These are phyloP conservation scores for Alternaria sp. DNA, from an alignment of 2,329 filamentous ascomycete genomes.

Conservation along the genomic window DNA sequence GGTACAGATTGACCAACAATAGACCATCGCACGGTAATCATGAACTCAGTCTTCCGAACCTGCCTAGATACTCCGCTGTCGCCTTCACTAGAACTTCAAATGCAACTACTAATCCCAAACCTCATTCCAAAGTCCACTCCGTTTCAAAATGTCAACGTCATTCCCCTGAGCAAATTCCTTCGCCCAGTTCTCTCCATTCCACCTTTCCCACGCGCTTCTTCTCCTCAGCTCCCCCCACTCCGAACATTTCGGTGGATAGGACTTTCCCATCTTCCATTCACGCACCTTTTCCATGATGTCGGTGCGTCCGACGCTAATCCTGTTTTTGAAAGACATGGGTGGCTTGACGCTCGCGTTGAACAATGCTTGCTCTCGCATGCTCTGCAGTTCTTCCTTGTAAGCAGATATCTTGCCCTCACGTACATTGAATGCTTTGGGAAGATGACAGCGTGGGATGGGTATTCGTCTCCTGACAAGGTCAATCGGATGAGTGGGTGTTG, in stretches of 20 bases:
- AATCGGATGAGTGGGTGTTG: background rate
- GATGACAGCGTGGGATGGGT: background rate
- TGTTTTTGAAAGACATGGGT: background rate
- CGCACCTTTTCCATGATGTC: constrained; percentile 9
- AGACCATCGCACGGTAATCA: background rate
- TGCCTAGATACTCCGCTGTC: background rate
- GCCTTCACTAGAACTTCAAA: background rate
- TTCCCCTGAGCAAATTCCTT: background rate
- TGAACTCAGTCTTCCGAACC: background rate
- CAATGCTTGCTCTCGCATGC: background rate
- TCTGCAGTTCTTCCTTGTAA: background rate
- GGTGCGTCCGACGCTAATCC: background rate
- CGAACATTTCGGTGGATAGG: constrained; percentile 7
- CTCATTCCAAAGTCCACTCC: constrained; percentile 1
- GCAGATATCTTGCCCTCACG: background rate
- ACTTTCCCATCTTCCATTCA: background rate
- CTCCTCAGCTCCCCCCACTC: background rate
- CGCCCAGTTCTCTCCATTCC: constrained; percentile 13
- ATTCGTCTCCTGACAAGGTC: background rate
- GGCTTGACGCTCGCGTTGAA: background rate
- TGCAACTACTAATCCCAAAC: background rate
- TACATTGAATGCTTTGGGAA: background rate
- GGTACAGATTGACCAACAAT: background rate
- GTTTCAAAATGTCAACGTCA: constrained; percentile 1
- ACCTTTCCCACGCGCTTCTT: constrained; percentile 12